A percentile compares a stretch with the other conserved stretches of the same genome.
These are phyloP conservation scores for Poa pratensis DNA, from an alignment of 176 grass and related monocot species.

Conservation along the genomic window DNA sequence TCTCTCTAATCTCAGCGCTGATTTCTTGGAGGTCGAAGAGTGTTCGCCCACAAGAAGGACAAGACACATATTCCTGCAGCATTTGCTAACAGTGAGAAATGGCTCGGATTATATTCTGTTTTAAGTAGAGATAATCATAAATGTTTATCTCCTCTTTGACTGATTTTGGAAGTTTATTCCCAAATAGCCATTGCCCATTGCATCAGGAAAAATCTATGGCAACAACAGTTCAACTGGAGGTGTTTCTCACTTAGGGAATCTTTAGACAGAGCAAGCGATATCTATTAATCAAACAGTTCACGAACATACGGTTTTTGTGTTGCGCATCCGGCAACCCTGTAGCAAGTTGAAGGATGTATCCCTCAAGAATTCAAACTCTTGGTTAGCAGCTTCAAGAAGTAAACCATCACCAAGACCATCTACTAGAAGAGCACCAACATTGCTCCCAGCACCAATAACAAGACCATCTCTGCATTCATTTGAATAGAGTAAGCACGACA, in stretches of 20 bases:
- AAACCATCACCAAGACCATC: constrained; percentile 95
- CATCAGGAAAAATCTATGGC: neutral
- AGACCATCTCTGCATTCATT: constrained; percentile 78
- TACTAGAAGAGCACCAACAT: constrained; percentile 87
- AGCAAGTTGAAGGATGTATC: constrained; percentile 97
- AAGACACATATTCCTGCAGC: constrained; percentile 89
- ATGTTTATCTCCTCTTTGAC: neutral
- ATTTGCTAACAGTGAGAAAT: constrained; percentile 33
- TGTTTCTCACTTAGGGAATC: neutral
- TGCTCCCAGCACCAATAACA: constrained; percentile 86
- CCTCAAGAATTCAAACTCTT: constrained; percentile 90
- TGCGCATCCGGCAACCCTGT: constrained; percentile 99
- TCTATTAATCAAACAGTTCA: constrained; percentile 11
- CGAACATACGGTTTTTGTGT: constrained; percentile 92
- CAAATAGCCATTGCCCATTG: neutral
- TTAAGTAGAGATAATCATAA: constrained; percentile 9
- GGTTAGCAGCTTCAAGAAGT: constrained; percentile 77
- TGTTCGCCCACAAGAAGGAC: constrained; percentile 90
- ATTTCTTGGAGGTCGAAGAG: constrained; percentile 96
- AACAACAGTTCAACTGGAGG: neutral
- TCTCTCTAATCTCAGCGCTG: constrained; percentile 90
- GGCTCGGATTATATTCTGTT: neutral
- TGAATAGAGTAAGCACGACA: constrained; percentile 41
- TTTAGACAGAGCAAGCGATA: constrained; percentile 3
- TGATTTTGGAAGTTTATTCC: neutral